Evolutionary conservation across 176 grass and related monocot species (phyloP).

Genomic region (Miscanthus lutarioriparius): DNA sequence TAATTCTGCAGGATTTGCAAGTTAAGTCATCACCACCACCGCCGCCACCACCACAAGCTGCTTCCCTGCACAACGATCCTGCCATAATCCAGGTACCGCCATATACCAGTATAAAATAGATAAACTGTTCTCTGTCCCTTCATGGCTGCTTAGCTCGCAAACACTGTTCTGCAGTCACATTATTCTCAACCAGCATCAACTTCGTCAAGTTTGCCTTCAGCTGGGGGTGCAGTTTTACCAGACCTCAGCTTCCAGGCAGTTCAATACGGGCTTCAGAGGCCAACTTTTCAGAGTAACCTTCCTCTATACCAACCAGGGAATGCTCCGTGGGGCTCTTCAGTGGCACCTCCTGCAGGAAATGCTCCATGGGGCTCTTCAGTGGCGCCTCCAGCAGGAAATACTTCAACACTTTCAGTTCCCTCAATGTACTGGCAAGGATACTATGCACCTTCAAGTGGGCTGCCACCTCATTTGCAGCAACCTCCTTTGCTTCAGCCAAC

Average conservation of each 20-base stretch:
- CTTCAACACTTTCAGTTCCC: conserved; percentile 49
- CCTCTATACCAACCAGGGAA: conserved; percentile 68
- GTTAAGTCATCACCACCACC: conserved; percentile 70
- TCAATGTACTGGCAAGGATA: conserved; percentile 80
- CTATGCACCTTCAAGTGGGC: conserved; percentile 55
- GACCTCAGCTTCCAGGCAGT: conserved; percentile 62
- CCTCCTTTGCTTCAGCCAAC: conserved; percentile 53
- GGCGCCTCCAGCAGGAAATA: conserved; percentile 49
- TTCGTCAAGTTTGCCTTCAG: conserved; percentile 57
- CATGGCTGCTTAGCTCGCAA: conserved; percentile 8
- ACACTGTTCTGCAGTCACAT: conserved; percentile 59
- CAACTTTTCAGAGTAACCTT: conserved; percentile 59
- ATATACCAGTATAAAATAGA: conserved; percentile 28
- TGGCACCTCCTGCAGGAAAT: conserved; percentile 40
- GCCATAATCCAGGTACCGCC: conserved; percentile 78
- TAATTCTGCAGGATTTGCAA: conserved; percentile 75
- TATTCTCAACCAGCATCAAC: conserved; percentile 59
- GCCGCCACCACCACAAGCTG: conserved; percentile 45
- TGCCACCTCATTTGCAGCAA: conserved; percentile 74
- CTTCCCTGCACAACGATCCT: conserved; percentile 73
- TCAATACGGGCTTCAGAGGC: conserved; percentile 67
- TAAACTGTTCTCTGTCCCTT: background rate
- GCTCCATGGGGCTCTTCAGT: conserved; percentile 54
- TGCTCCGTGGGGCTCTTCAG: conserved; percentile 53
- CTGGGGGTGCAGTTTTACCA: conserved; percentile 57